Evolutionary conservation across 805 yeast genomes (phyloP), one percentile per base, ranked within the genome.

Genomic region (Candida peoriensis): DNA sequence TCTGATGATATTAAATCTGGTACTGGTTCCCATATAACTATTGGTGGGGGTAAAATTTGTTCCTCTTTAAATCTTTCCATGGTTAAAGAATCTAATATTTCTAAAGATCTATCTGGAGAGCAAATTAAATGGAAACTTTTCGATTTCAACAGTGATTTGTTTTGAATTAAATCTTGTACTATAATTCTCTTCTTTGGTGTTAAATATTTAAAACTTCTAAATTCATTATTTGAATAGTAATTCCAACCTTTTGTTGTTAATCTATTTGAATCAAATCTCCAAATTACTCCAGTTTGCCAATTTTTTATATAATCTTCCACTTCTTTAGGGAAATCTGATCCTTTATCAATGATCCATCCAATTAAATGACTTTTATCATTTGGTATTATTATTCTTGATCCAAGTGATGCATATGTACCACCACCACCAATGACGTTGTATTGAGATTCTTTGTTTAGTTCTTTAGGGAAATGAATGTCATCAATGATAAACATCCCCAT

Each of bases 401-500:
- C 96, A 12, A 82, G 61, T 1, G 78, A 72, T 2, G 88, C 88
- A 55, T 72, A 89, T 1, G 90, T 74, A 0, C 95, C 96, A 2
- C 89, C 97, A 2, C 97, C 97, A 1, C 97, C 97, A 30, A 85
- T 66, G 7, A 89, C 67, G 52, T 84, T 56, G 42, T 48, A 54
- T 44, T 63, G 65, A 38, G 61, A 33, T 42, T 60, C 43, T 34
- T 30, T 28, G 57, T 46, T 33, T 57, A 43, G 39, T 8, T 33
- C 36, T 3, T 37, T 54, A 0, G 74, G 69, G 48, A 74, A 78
- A 37, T 74, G 78, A 46, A 88, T 85, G 44, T 86, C 95, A 57
- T 89, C 97, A 13, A 89, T 71, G 49, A 90, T 87, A 60, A 87
- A 82, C 86, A 89, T 81, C 30, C 96, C 97, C 64, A 84, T 64